Percentiles rank a stretch among this genome's conserved stretches.
phyloP scores from a whole-genome alignment of 495 filamentous ascomycete species.

The Podospora conica region DNA sequence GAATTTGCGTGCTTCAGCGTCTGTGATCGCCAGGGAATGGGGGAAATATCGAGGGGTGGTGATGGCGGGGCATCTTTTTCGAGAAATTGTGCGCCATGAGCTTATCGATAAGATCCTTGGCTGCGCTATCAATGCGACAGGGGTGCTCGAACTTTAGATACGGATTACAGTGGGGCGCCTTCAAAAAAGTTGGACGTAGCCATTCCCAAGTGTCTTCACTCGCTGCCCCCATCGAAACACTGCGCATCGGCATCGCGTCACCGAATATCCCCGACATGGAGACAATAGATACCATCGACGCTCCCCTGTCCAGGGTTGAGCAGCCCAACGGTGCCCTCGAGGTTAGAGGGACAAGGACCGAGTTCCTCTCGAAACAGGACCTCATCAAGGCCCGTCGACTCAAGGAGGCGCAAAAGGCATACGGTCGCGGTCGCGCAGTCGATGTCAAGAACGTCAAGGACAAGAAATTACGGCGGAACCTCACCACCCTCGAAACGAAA shows the following conservation, averaged over 20 bases:
- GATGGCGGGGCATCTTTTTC: slow-evolving; percentile 31
- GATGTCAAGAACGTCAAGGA: slow-evolving; percentile 55
- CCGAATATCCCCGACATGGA: slow-evolving; percentile 19
- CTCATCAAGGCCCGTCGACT: slow-evolving; percentile 37
- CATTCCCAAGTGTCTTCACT: neutral
- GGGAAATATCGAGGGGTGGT: slow-evolving; percentile 12
- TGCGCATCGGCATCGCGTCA: neutral
- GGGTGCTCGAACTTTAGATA: slow-evolving; percentile 1
- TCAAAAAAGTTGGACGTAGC: slow-evolving; percentile 2
- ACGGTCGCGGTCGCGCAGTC: slow-evolving; percentile 76
- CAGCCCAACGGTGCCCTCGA: slow-evolving; percentile 42
- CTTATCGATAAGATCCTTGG: slow-evolving; percentile 20
- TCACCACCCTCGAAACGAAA: slow-evolving; percentile 70
- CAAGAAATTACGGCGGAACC: slow-evolving; percentile 80
- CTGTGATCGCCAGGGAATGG: neutral
- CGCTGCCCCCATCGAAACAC: neutral
- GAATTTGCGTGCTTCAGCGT: neutral
- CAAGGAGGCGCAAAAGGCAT: slow-evolving; percentile 64
- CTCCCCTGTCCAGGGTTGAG: slow-evolving; percentile 17
- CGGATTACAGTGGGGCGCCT: slow-evolving; percentile 3
- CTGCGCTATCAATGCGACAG: neutral
- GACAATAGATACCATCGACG: slow-evolving; percentile 15
- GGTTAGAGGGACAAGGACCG: slow-evolving; percentile 37
- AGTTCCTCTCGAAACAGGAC: slow-evolving; percentile 39
- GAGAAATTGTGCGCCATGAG: slow-evolving; percentile 23